Base-by-base conservation (phyloP, 352 stramenopile genomes). In the Globisporangium barbulae region DNA sequence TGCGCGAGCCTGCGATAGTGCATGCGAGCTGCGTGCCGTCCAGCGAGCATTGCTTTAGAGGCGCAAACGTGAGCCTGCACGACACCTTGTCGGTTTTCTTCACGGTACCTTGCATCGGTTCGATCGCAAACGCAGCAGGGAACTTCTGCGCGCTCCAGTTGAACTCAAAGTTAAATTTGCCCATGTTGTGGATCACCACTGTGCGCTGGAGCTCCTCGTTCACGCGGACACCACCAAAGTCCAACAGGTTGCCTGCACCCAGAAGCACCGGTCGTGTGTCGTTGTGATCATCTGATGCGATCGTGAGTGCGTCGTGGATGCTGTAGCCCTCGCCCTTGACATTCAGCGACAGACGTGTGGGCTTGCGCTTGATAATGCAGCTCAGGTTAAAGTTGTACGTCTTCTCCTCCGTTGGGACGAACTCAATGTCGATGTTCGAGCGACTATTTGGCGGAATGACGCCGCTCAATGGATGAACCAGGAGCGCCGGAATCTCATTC, bases 81-180 rank as follows among this genome's bases (percentile, higher is more conserved):
- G 72, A 67, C 1, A 82, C 69, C 58, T 90, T 88, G 67, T 97
- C 92, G 22, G 89, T 95, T 65, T 96, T 93, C 62, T 90, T 91
- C 21, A 97, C 89, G 0, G 82, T 97, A 4, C 92, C 91, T 15
- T 90, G 74, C 57, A 79, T 76, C 10, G 89, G 85, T 35, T 93
- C 79, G 64, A 95, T 82, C 3, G 65, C 66, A 13, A 94, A 65
- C 22, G 74, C 73, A 6, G 81, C 50, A 9, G 72, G 64, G n/a
- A 74, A 68, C 54, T 76, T 78, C 9, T 60, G 53, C 44, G 80
- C 68, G 58, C 59, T 87, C 82, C 92, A 97, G 30, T 82, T 81
- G 62, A 98, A 98, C 47, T 98, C 94, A 66, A 98, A 98, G 68
- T 97, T 98, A 70, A 98, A 98, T 64, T 98, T 98, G 39, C 94